phyloP scores from a whole-genome alignment of 257 asterid species.

The Solanum lignicaule region DNA sequence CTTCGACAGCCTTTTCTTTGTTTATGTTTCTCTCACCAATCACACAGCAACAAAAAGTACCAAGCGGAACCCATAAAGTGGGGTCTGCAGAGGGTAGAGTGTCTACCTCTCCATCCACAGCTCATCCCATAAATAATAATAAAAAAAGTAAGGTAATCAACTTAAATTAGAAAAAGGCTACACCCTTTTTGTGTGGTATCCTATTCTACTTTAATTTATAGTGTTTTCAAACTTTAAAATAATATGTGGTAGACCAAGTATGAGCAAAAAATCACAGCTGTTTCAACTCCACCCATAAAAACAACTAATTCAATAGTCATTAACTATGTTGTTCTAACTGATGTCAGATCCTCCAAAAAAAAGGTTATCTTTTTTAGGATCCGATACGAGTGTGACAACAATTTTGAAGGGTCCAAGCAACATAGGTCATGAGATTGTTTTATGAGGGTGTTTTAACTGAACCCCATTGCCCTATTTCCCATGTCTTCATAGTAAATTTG shows the following conservation, averaged over 20 bases:
- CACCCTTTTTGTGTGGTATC: not conserved
- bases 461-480: not conserved
- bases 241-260: not conserved
- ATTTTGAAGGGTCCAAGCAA: not conserved
- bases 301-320: not conserved
- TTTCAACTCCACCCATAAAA: not conserved
- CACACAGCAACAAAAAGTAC: not conserved
- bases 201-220: not conserved
- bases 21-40: not conserved
- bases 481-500: not conserved
- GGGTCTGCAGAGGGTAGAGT: not conserved
- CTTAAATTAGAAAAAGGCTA: not conserved
- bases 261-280: not conserved
- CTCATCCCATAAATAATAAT: not conserved
- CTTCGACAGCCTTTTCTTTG: not conserved
- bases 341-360: not conserved
- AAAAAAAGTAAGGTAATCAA: not conserved
- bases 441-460: not conserved
- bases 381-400: not conserved
- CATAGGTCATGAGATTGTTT: not conserved
- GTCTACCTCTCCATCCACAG: not conserved
- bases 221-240: not conserved
- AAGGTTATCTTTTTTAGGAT: not conserved
- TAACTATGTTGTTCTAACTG: not conserved
- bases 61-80: not conserved